These are phyloP conservation scores for Daldinia sp. DNA, from an alignment of 2,329 filamentous ascomycete species.

Conservation along the genomic window DNA sequence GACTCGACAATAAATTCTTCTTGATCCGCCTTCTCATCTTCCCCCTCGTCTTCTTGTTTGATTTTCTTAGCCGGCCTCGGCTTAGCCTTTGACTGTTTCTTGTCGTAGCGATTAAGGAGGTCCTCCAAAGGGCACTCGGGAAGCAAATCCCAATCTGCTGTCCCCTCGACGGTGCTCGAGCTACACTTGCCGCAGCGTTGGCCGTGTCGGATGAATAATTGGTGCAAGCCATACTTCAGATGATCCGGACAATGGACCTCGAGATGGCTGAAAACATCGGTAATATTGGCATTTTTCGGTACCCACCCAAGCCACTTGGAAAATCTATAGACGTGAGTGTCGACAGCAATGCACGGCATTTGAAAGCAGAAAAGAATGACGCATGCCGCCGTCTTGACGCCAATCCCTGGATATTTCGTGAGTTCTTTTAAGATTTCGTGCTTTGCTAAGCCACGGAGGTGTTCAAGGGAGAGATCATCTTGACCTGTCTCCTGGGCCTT, in stretches of 20 bases:
- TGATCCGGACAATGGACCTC: slow-evolving; percentile 64
- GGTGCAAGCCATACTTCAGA: slow-evolving; percentile 67
- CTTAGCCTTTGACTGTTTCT: slow-evolving; percentile 43
- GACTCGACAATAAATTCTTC: not conserved
- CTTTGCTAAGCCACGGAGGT: slow-evolving; percentile 60
- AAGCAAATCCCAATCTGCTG: slow-evolving; percentile 70
- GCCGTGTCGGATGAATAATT: slow-evolving; percentile 67
- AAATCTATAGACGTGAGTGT: slow-evolving; percentile 67
- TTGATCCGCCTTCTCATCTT: slow-evolving; percentile 11
- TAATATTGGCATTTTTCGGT: slow-evolving; percentile 61
- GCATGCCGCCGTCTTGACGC: slow-evolving; percentile 69
- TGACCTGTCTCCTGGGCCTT: slow-evolving; percentile 69
- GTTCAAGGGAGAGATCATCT: slow-evolving; percentile 68
- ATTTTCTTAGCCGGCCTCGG: slow-evolving; percentile 30
- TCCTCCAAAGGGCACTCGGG: slow-evolving; percentile 57
- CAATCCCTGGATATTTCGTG: slow-evolving; percentile 64
- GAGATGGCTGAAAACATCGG: slow-evolving; percentile 65
- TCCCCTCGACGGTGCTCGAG: slow-evolving; percentile 66
- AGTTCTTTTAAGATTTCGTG: slow-evolving; percentile 65
- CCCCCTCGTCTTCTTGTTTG: slow-evolving; percentile 26
- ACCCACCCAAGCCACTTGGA: slow-evolving; percentile 67
- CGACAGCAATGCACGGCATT: slow-evolving; percentile 67
- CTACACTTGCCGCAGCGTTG: slow-evolving; percentile 62
- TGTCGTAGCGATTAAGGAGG: slow-evolving; percentile 55
- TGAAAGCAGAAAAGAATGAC: slow-evolving; percentile 68